Base-by-base conservation (phyloP, 2,329 filamentous ascomycete genomes). In the Ceratocystis eucalypticola region DNA sequence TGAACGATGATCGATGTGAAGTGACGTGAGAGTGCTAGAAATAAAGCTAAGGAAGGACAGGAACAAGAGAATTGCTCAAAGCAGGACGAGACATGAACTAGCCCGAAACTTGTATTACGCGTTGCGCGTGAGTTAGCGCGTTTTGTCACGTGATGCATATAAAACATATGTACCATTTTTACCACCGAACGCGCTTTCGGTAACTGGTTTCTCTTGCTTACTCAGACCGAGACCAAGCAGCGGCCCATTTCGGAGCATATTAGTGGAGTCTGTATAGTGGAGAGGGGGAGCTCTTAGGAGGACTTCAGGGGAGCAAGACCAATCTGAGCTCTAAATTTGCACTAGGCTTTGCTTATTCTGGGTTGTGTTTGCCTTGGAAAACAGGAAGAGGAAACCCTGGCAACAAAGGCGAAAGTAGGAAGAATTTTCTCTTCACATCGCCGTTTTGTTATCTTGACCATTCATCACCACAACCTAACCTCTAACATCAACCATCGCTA, bases 301-400 rank as follows among this genome's bases (percentile, higher is more conserved):
- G 46, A 17, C 46, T 48, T 12, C 37, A 41, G 37, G 10, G 37
- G 37, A 41, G 37, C 10, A 41, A 41, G 37, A 12, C 37, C 37
- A 41, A 41, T 41, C 37, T 41, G 37, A 41, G 37, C 37, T 41
- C 10, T 12, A 41, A 41, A 41, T 41, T 12, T 41, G 37, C 22
- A 5, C 53, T 57, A 5, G 53, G 10, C 8, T 28, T 30, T n/a
- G 28, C 12, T 57, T 28, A 1, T 55, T 7, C 20, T 25, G 12
- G 50, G 25, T 7, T 57, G 37, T 57, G 53, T 33, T 57, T 28
- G 53, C 53, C 53, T 57, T 15, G 53, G 28, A 55, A 55, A 25
- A 25, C 61, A 41, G 61, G 44, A 62, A 48, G 61, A 63, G 44
- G 61, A 50, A 63, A 63, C 61, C 44, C 20, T 50, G 41, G 25